phyloP scores from a whole-genome alignment of 75 land plant genomes.

The Larix kaempferi region DNA sequence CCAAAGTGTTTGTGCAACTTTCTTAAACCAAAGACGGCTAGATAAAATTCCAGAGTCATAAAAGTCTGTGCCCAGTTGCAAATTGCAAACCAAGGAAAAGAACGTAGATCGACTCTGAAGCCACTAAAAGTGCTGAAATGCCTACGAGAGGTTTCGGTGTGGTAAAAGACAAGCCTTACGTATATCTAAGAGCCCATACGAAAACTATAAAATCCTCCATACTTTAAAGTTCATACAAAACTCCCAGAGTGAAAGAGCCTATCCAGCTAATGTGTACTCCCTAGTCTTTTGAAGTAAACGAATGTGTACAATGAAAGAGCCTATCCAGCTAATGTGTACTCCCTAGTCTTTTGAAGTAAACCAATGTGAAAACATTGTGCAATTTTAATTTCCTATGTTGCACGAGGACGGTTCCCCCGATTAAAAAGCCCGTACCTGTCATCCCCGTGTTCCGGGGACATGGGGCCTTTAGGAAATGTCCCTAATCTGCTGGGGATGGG shows the following conservation, averaged over 20 bases:
- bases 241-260: neutral
- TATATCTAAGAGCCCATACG: neutral
- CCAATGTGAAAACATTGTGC: neutral
- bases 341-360: neutral
- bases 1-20: slow-evolving; percentile 2
- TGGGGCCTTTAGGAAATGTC: neutral
- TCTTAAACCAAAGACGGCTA: neutral
- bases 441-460: no score
- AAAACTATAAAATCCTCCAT: neutral
- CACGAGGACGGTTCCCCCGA: no score
- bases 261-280: neutral
- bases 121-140: neutral
- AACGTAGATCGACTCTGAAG: neutral
- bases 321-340: neutral
- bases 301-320: no score
- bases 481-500: no score
- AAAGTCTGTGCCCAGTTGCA: neutral
- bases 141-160: neutral
- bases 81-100: neutral
- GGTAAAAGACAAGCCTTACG: neutral
- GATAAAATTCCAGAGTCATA: neutral
- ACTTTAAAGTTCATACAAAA: neutral
- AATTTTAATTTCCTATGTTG: no score
- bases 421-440: no score
- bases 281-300: no score